phyloP scores from a whole-genome alignment of 139 green algal species.

The Closterium sp. region DNA sequence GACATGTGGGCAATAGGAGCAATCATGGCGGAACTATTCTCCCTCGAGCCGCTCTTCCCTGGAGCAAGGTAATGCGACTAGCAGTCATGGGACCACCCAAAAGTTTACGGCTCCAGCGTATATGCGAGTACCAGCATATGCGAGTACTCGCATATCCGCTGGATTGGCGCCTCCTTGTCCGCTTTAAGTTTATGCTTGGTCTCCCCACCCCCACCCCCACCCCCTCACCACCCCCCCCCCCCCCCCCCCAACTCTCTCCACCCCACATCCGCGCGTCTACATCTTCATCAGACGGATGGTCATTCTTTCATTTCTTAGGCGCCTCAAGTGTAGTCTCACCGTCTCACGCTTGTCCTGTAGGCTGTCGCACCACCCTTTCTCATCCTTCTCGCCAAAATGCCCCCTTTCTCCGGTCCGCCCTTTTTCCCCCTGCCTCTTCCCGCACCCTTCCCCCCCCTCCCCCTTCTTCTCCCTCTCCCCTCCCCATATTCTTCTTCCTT shows the following conservation, averaged over 20 bases:
- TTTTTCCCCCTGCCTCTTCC: background rate
- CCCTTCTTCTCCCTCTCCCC: background rate
- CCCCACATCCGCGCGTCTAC: too few relatives aligned
- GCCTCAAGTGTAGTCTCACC: too few relatives aligned
- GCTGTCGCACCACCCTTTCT: too few relatives aligned
- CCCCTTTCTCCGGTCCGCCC: background rate
- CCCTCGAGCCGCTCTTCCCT: conserved; percentile 88
- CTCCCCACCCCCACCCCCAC: too few relatives aligned
- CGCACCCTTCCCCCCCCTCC: background rate
- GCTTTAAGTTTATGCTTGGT: background rate
- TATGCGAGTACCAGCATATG: too few relatives aligned
- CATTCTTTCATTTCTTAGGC: too few relatives aligned
- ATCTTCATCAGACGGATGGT: too few relatives aligned
- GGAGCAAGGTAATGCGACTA: conserved; percentile 51
- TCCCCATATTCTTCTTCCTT: conserved; percentile 22
- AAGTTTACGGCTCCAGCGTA: too few relatives aligned
- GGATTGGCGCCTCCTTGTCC: background rate
- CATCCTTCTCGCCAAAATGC: background rate
- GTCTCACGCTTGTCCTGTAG: too few relatives aligned
- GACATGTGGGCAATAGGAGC: conserved; percentile 94
- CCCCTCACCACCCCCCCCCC: too few relatives aligned
- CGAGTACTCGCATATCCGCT: too few relatives aligned
- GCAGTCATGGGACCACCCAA: background rate
- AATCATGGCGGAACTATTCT: conserved; percentile 95
- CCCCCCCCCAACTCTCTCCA: too few relatives aligned